phyloP scores from a whole-genome alignment of 2,329 filamentous ascomycete genomes.

The Coniella lustricola region DNA sequence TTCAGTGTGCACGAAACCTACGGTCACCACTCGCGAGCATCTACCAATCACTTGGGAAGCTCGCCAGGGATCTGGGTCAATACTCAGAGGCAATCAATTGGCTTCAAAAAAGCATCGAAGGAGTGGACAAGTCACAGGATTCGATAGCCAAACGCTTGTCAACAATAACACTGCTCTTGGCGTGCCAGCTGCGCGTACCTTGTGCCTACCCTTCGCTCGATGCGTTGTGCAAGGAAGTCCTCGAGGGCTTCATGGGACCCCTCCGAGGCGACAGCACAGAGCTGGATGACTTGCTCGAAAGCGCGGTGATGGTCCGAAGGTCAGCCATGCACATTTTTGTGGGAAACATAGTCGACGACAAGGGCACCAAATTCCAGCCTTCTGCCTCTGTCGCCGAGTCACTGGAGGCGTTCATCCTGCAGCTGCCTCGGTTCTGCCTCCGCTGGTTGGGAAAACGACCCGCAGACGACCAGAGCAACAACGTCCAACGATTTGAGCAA shows the following conservation, averaged over 20 bases:
- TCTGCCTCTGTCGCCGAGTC: constrained; percentile 24
- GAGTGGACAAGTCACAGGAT: constrained; percentile 32
- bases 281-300: constrained; percentile 53
- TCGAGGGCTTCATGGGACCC: constrained; percentile 49
- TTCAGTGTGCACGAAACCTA: constrained; percentile 29
- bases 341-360: constrained; percentile 15
- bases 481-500: constrained; percentile 54
- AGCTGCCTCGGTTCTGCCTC: constrained; percentile 52
- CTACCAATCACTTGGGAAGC: constrained; percentile 41
- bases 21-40: constrained; percentile 39
- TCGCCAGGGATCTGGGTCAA: constrained; percentile 40
- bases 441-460: constrained; percentile 57
- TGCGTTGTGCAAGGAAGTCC: constrained; percentile 38
- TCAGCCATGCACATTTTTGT: constrained; percentile 44
- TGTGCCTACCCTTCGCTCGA: constrained; percentile 31
- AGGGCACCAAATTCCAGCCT: constrained; percentile 9
- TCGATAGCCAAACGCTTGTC: constrained; percentile 45
- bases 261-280: constrained; percentile 53
- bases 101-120: constrained; percentile 39
- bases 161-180: constrained; percentile 47
- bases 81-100: constrained; percentile 49
- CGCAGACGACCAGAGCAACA: constrained; percentile 46
- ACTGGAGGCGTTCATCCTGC: constrained; percentile 50
- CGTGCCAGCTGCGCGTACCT: constrained; percentile 43
- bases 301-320: constrained; percentile 48